A percentile compares a stretch with the other conserved stretches of the same genome.
phyloP scores from a whole-genome alignment of 1,139 yeast genomes.

The Protomyces gravidus region DNA sequence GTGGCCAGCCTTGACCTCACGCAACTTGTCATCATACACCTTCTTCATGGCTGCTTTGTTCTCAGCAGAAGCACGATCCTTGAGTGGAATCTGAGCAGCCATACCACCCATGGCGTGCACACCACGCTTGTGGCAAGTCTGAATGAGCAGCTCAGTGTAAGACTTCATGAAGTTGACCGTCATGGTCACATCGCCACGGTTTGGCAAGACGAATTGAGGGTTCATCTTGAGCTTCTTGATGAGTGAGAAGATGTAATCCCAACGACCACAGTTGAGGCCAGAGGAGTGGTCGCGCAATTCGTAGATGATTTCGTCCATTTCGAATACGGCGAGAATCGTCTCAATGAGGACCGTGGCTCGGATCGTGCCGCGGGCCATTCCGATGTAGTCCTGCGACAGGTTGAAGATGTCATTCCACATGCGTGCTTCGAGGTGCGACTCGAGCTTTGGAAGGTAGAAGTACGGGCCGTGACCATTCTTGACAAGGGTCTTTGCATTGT shows the following conservation, averaged over 20 bases:
- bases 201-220: conserved; percentile 62
- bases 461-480: conserved; percentile 68
- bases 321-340: conserved; percentile 72
- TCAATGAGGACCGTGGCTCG: conserved; percentile 75
- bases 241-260: conserved; percentile 75
- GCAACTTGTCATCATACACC: conserved; percentile 65
- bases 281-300: conserved; percentile 70
- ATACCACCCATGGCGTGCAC: conserved; percentile 81
- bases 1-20: conserved; percentile 72
- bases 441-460: conserved; percentile 76
- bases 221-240: conserved; percentile 64
- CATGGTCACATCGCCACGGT: conserved; percentile 71
- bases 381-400: conserved; percentile 62
- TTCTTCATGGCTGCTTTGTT: conserved; percentile 66
- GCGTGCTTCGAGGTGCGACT: conserved; percentile 72
- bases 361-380: conserved; percentile 64
- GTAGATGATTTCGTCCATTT: conserved; percentile 75
- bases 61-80: conserved; percentile 46
- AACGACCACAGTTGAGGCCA: conserved; percentile 76
- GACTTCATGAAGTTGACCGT: conserved; percentile 69
- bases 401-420: conserved; percentile 75
- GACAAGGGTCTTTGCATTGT: conserved; percentile 61
- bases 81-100: conserved; percentile 81
- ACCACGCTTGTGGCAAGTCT: conserved; percentile 69
- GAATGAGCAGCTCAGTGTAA: conserved; percentile 61